A percentile compares a stretch with the other conserved stretches of the same genome.
Conservation (phyloP, 495 filamentous ascomycete species). For the Aspergillus steynii region DNA sequence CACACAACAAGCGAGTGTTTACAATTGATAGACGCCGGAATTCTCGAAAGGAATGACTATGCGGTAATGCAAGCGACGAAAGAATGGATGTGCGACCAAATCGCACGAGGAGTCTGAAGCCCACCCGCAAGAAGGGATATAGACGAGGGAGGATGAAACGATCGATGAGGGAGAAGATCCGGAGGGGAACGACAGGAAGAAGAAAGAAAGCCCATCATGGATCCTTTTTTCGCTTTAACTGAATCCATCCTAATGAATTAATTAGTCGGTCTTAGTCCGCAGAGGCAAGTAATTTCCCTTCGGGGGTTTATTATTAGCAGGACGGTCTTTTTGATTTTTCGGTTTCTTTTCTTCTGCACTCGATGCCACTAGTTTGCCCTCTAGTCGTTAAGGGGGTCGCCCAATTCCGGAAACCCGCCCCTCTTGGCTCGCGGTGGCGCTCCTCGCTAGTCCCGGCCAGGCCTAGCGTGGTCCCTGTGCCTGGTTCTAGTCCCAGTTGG, state of each 20-base stretch:
- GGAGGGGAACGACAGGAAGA: conserved; percentile 14
- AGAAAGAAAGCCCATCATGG: conserved; percentile 11
- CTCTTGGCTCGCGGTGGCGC: conserved; percentile 3
- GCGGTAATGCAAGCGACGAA: conserved; percentile 15
- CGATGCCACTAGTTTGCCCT: conserved; percentile 7
- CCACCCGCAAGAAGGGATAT: conserved; percentile 17
- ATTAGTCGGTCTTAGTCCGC: background rate
- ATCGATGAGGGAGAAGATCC: conserved; percentile 12
- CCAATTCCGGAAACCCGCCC: conserved; percentile 3
- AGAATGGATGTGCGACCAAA: conserved; percentile 37
- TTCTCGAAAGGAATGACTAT: background rate
- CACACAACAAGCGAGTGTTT: background rate
- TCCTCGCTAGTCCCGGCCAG: background rate
- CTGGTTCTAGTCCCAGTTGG: background rate
- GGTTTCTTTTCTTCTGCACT: conserved; percentile 1
- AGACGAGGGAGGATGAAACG: conserved; percentile 2
- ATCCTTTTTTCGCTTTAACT: conserved; percentile 5
- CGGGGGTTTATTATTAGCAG: background rate
- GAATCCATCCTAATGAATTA: conserved; percentile 1
- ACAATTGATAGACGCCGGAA: background rate
- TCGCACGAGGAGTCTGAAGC: conserved; percentile 28
- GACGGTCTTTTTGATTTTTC: background rate
- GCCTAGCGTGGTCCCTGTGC: background rate
- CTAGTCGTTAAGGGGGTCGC: conserved; percentile 8
- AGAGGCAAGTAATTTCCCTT: background rate